phyloP scores from a whole-genome alignment of 2,329 filamentous ascomycete genomes.

The Hymenoscyphus albidus region DNA sequence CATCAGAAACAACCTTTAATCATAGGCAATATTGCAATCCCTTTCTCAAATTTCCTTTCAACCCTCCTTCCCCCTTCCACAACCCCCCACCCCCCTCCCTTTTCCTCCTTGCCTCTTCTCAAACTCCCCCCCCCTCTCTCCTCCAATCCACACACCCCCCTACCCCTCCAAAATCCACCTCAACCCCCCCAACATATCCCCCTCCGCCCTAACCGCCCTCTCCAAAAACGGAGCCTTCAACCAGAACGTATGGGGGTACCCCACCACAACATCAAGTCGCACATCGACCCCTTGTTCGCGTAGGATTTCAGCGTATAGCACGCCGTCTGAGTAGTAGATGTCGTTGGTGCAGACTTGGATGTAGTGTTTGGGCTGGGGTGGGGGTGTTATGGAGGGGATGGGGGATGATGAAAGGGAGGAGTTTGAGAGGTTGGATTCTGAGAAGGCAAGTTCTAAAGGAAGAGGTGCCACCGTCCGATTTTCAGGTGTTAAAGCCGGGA shows the following conservation, averaged over 20 bases:
- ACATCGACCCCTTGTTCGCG: conserved; percentile 40
- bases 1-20: too few relatives aligned
- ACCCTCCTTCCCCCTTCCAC: too few relatives aligned
- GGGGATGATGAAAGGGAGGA: too few relatives aligned
- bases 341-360: conserved; percentile 50
- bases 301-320: conserved; percentile 46
- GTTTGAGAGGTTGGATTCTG: too few relatives aligned
- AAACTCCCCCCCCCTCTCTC: too few relatives aligned
- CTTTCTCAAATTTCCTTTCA: too few relatives aligned
- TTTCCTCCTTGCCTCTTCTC: too few relatives aligned
- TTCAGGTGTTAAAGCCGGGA: conserved; percentile 35
- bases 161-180: conserved; percentile 38
- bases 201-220: conserved; percentile 41
- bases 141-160: neutral
- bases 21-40: too few relatives aligned
- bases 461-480: conserved; percentile 39
- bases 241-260: conserved; percentile 53
- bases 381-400: too few relatives aligned
- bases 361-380: conserved; percentile 40
- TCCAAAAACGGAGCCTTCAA: conserved; percentile 42
- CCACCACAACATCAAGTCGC: conserved; percentile 41
- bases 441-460: conserved; percentile 37
- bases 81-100: too few relatives aligned
- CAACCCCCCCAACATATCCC: conserved; percentile 41
- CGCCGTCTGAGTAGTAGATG: conserved; percentile 48